Percentiles rank a stretch among this genome's conserved stretches.
Evolutionary conservation across 176 grass and related monocot species (phyloP).

Genomic region (Canna indica): DNA sequence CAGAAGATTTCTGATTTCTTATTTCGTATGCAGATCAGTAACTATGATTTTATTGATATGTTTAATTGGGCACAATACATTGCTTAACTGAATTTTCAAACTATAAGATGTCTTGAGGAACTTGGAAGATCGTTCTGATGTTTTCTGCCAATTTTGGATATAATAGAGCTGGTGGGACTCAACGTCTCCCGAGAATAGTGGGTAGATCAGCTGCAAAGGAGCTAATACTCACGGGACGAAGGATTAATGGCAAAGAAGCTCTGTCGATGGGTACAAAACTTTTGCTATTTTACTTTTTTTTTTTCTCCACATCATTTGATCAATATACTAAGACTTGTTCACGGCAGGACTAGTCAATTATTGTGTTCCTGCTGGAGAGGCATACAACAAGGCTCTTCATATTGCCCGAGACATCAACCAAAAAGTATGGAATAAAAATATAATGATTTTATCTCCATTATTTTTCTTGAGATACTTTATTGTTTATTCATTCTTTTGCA

Average conservation of each 20-base stretch:
- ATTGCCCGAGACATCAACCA: constrained; percentile 70
- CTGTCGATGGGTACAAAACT: constrained; percentile 38
- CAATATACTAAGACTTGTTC: background rate
- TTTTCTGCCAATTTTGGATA: background rate
- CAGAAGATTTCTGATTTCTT: too few species aligned
- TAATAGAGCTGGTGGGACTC: constrained; percentile 77
- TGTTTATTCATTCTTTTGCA: background rate
- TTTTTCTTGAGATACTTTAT: background rate
- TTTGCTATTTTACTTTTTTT: constrained; percentile 1
- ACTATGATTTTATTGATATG: background rate
- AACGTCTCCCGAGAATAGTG: constrained; percentile 80
- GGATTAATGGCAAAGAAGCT: constrained; percentile 67
- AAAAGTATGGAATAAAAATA: constrained; percentile 33
- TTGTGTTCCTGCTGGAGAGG: constrained; percentile 60
- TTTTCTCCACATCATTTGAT: background rate
- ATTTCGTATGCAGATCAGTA: background rate
- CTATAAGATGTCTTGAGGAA: background rate
- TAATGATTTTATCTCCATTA: background rate
- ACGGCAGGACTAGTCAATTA: constrained; percentile 71
- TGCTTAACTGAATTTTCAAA: too few species aligned
- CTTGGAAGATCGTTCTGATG: background rate
- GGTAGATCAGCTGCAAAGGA: constrained; percentile 79
- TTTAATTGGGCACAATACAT: background rate
- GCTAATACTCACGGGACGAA: constrained; percentile 76
- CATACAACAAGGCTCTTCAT: constrained; percentile 63